Evolutionary conservation across 306 rosid genomes (phyloP), one percentile per base, ranked within the genome.

Genomic region (Citrullus mucosospermus): DNA sequence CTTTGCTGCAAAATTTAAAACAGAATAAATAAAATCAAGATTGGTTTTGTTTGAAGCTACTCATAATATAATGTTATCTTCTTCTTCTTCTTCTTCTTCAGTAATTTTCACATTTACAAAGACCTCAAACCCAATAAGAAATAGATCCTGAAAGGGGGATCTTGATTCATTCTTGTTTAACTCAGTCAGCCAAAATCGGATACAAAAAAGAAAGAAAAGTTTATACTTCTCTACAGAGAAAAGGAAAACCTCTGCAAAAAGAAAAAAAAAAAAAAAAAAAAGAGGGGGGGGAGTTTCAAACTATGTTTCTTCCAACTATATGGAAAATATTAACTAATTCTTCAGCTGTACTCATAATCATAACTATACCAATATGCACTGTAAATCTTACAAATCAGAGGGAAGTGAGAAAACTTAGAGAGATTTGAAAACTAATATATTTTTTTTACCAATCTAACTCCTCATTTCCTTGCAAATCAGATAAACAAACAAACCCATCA

Each of bases 291-390:
- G 17, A 66, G 46, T 10, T n/a, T 59, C 15, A 44, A 46, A 80
- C 54, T 59, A 58, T 57, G n/a, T 69, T 58, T 71, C 51, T 51
- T 63, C 34, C 71, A 66, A 79, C 22, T 51, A 62, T 61, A 44
- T 76, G 78, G 53, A 48, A 56, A 18, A 53, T 50, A 60, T 53
- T 1, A 41, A 56, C 34, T 68, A 82, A 65, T 77, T 63, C 48
- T 72, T 82, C 84, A 87, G 81, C 90, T 91, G 87, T 88, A 90
- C 93, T 66, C 85, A 82, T 83, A 51, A 48, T 73, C 44, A 48
- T 71, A 82, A 50, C 90, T 84, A 77, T 86, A 83, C 81, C 80
- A 80, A 63, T 81, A 79, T 79, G 60, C 75, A 69, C 84, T 79
- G 76, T 84, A 83, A 79, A 87, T 85, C 84, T 84, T 84, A 88